Evolutionary conservation across 2,329 filamentous ascomycete species (phyloP).

Genomic region (Fusarium bulbicola): DNA sequence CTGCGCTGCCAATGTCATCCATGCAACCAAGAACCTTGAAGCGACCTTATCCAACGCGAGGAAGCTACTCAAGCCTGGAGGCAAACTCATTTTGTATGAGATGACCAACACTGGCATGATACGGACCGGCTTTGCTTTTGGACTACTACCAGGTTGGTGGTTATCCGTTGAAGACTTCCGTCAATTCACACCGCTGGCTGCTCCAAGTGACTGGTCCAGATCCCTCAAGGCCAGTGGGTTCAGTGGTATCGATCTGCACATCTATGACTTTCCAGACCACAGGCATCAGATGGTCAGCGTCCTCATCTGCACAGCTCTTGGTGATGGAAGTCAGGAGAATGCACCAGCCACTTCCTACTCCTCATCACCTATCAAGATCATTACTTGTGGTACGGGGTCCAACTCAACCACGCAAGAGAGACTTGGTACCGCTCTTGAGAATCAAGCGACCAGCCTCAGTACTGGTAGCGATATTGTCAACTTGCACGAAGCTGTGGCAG

Average conservation of each 20-base stretch:
- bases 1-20: background rate
- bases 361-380: background rate
- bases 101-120: slow-evolving; percentile 4
- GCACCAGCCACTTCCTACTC: background rate
- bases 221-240: background rate
- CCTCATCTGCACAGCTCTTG: background rate
- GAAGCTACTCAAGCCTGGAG: background rate
- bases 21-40: slow-evolving; percentile 4
- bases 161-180: background rate
- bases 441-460: background rate
- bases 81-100: slow-evolving; percentile 2
- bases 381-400: background rate
- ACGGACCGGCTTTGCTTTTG: background rate
- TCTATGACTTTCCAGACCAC: slow-evolving; percentile 8
- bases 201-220: background rate
- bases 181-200: background rate
- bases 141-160: background rate
- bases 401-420: background rate
- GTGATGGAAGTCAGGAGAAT: background rate
- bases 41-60: background rate
- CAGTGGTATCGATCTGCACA: background rate
- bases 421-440: background rate
- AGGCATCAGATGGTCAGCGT: background rate
- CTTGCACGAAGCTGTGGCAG: background rate
- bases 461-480: background rate